Conservation (phyloP, 768 basidiomycete genomes). For the Mycena rosella region DNA sequence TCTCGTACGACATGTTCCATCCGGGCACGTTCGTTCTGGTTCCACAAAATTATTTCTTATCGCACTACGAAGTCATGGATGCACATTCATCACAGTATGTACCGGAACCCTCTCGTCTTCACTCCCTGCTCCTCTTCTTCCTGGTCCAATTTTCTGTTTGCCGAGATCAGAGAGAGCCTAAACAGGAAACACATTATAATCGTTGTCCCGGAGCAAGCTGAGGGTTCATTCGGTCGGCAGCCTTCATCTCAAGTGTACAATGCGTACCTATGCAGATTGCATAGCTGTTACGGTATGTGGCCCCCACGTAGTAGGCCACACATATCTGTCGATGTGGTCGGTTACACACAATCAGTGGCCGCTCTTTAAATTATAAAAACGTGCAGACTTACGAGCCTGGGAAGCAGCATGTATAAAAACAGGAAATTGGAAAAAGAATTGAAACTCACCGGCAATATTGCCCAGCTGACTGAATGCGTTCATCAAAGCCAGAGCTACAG, state of each 20-base stretch:
- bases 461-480: conserved; percentile 86
- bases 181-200: conserved; percentile 68
- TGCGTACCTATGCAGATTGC: conserved; percentile 69
- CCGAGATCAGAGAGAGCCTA: conserved; percentile 51
- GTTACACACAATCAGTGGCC: conserved; percentile 29
- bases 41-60: too few species aligned
- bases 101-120: conserved; percentile 61
- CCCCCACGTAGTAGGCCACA: conserved; percentile 77
- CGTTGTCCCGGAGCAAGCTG: conserved; percentile 61
- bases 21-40: conserved; percentile 22
- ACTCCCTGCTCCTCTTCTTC: conserved; percentile 57
- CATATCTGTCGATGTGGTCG: too few species aligned
- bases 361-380: conserved; percentile 5
- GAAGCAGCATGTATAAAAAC: background rate
- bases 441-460: conserved; percentile 73
- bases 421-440: background rate
- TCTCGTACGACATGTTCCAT: conserved; percentile 6
- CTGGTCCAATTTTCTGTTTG: conserved; percentile 55
- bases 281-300: conserved; percentile 78
- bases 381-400: conserved; percentile 67
- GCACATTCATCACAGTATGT: conserved; percentile 54
- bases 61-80: too few species aligned
- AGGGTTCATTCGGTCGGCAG: background rate
- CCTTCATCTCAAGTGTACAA: background rate
- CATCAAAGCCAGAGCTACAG: conserved; percentile 76